Evolutionary conservation across 768 basidiomycete species (phyloP), one percentile per base, ranked within the genome.

Genomic region (Boletus rex-veris): DNA sequence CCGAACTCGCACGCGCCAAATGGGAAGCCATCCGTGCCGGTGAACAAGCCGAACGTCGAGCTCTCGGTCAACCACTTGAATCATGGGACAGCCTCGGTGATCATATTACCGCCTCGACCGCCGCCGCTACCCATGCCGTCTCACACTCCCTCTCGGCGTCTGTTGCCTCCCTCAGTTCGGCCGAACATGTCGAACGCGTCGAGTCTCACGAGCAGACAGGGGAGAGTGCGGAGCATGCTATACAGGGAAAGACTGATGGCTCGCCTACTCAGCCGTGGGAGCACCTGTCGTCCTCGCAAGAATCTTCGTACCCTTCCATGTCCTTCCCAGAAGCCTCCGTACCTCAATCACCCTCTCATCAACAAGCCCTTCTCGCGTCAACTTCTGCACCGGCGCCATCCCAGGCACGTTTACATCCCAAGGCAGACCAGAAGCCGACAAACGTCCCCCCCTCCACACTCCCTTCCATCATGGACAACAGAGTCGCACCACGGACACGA

Each of bases 271-370:
- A 85, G 58, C 85, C 80, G 62, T 91, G 89, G 90, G 89, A 90
- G 66, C 79, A 89, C 53, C 73, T 92, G 36, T 77, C 83, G 43
- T 80, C 80, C 21, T 81, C 79, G 1, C 67, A 77, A 33, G 76
- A 77, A 11, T 75, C 79, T 1, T 92, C 90, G 5, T 88, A 81
- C 68, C 90, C 90, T n/a, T 92, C 91, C 56, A 74, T 89, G 74
- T 80, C 86, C 26, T 86, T 84, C 69, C 86, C 86, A 8, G 86
- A 84, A 53, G 78, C 79, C 21, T 79, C 78, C 36, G 77, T 78
- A 50, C 76, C 80, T 1, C 78, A 82, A 11, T 77, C 77, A 5
- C 80, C 76, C 9, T 66, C 67, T 5, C 57, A 53, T 28, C 71
- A 57, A 9, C 63, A 59, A 38, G 57, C 57, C 48, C 2, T 65